A percentile compares a stretch with the other conserved stretches of the same genome.
phyloP scores from a whole-genome alignment of 2,329 filamentous ascomycete genomes.

The Fusarium anguioides region DNA sequence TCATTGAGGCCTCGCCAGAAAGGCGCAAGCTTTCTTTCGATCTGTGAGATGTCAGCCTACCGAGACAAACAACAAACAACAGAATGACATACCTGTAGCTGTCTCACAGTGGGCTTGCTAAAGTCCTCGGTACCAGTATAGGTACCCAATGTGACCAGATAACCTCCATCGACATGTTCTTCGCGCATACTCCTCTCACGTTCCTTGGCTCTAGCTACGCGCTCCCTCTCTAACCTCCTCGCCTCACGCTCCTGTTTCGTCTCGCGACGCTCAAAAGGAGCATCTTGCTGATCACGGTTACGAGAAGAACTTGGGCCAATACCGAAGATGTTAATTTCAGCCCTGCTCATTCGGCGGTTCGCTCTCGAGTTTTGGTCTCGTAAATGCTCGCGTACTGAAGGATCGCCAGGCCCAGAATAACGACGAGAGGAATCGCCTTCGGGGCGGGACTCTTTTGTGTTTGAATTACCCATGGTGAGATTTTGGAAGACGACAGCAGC shows the following conservation, averaged over 20 bases:
- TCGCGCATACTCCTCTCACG: constrained; percentile 90
- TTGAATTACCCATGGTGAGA: constrained; percentile 54
- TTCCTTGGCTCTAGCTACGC: constrained; percentile 79
- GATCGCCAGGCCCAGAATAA: constrained; percentile 38
- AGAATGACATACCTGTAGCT: constrained; percentile 79
- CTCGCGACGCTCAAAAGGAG: constrained; percentile 75
- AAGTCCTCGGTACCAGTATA: constrained; percentile 96
- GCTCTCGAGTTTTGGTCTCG: constrained; percentile 37
- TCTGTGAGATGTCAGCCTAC: constrained; percentile 63
- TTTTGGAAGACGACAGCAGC: constrained; percentile 14
- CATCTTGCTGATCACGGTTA: constrained; percentile 54
- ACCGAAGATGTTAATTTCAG: constrained; percentile 61
- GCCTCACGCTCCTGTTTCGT: constrained; percentile 93
- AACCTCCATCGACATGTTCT: constrained; percentile 94
- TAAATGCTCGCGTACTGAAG: constrained; percentile 39
- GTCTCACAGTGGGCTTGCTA: constrained; percentile 86
- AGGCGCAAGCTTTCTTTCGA: constrained; percentile 90
- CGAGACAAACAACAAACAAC: neutral
- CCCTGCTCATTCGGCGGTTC: constrained; percentile 52
- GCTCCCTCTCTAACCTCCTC: constrained; percentile 84
- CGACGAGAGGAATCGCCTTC: constrained; percentile 42
- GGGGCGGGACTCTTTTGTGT: constrained; percentile 54
- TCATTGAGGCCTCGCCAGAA: constrained; percentile 97
- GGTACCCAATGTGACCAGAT: constrained; percentile 90
- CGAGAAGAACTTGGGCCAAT: constrained; percentile 54